phyloP scores from a whole-genome alignment of 768 basidiomycete genomes.

The Tubosaeta sp. region DNA sequence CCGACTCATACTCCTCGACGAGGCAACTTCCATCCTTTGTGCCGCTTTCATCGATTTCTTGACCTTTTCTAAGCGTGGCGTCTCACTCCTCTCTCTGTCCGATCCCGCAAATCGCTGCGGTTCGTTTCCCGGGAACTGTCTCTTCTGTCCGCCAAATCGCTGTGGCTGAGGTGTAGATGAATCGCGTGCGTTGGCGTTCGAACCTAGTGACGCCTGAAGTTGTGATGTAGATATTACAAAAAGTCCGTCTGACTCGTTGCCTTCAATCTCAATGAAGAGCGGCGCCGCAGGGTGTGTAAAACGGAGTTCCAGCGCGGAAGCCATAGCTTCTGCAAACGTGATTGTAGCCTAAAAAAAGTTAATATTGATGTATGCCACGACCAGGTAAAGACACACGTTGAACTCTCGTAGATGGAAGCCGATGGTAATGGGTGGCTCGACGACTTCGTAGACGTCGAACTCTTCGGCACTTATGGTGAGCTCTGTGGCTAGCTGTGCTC shows the following conservation, averaged over 20 bases:
- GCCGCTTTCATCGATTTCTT: slow-evolving; percentile 38
- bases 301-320: slow-evolving; percentile 59
- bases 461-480: slow-evolving; percentile 73
- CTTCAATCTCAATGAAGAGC: slow-evolving; percentile 72
- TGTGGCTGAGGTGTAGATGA: slow-evolving; percentile 19
- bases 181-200: slow-evolving; percentile 7
- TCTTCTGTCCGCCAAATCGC: slow-evolving; percentile 16
- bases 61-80: slow-evolving; percentile 43
- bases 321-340: slow-evolving; percentile 70
- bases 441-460: slow-evolving; percentile 73
- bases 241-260: slow-evolving; percentile 58
- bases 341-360: slow-evolving; percentile 60
- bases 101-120: slow-evolving; percentile 23
- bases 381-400: slow-evolving; percentile 44
- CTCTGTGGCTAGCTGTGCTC: slow-evolving; percentile 67
- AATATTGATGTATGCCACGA: background rate
- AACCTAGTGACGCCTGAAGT: slow-evolving; percentile 32
- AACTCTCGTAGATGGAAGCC: slow-evolving; percentile 84
- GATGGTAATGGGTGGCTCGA: slow-evolving; percentile 58
- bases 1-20: slow-evolving; percentile 2
- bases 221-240: slow-evolving; percentile 81
- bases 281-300: slow-evolving; percentile 74
- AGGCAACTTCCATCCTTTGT: slow-evolving; percentile 25
- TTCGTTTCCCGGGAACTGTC: slow-evolving; percentile 22
- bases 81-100: slow-evolving; percentile 27